phyloP scores from a whole-genome alignment of 257 asterid species.

The Fraxinus excelsior region DNA sequence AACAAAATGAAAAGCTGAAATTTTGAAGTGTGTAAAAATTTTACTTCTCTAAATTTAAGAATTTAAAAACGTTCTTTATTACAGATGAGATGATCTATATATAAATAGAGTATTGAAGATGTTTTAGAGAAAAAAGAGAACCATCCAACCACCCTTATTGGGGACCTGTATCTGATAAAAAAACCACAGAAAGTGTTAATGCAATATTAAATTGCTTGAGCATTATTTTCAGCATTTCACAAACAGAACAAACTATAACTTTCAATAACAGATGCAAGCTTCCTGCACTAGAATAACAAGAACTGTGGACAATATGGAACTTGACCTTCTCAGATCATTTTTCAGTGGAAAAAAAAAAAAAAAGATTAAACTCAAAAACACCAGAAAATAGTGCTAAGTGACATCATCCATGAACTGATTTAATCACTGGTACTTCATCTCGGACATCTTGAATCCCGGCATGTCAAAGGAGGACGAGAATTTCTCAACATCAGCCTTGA shows the following conservation, averaged over 20 bases:
- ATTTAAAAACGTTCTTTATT: too few relatives aligned
- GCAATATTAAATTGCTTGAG: background rate
- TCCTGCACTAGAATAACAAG: background rate
- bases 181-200: background rate
- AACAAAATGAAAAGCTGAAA: too few relatives aligned
- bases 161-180: too few relatives aligned
- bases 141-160: too few relatives aligned
- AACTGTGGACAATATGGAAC: background rate
- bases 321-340: background rate
- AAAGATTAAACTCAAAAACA: background rate
- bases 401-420: slow-evolving; percentile 21
- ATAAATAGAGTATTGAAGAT: too few relatives aligned
- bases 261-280: background rate
- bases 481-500: slow-evolving; percentile 89
- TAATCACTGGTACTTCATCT: slow-evolving; percentile 86
- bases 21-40: too few relatives aligned
- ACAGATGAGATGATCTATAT: too few relatives aligned
- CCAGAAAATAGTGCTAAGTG: background rate
- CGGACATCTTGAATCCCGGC: slow-evolving; percentile 91
- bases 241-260: background rate
- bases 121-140: too few relatives aligned
- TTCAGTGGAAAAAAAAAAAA: background rate
- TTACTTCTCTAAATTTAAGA: too few relatives aligned
- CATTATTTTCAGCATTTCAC: slow-evolving; percentile 1
- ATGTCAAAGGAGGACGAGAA: slow-evolving; percentile 79